These are phyloP conservation scores for Rauvolfia tetraphylla DNA, from an alignment of 257 asterid species.

Conservation along the genomic window DNA sequence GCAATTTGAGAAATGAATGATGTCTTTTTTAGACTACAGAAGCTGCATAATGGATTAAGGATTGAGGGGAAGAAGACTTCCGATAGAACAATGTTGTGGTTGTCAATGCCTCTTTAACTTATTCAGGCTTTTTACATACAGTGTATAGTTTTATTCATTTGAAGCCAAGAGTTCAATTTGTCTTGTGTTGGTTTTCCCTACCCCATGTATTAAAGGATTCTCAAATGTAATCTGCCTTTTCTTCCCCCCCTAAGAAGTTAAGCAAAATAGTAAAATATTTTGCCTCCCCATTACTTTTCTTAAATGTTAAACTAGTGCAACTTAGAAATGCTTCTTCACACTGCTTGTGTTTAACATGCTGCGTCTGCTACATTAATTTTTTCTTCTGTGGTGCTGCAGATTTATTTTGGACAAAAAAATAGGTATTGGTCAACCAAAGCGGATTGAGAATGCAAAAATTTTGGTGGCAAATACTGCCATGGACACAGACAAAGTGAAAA, in stretches of 20 bases:
- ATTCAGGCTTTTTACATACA: not conserved
- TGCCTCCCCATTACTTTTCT: not conserved
- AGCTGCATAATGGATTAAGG: not conserved
- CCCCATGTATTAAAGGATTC: not conserved
- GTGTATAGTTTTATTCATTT: not conserved
- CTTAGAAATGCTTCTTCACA: not conserved
- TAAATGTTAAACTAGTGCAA: not conserved
- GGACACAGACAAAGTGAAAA: constrained; percentile 98
- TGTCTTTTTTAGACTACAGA: not conserved
- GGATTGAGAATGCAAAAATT: constrained; percentile 93
- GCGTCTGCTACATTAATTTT: not conserved
- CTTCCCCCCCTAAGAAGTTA: not conserved
- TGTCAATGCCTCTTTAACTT: not conserved
- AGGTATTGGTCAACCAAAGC: constrained; percentile 96
- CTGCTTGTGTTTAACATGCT: not conserved
- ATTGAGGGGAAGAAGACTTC: not conserved
- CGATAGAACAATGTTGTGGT: not conserved
- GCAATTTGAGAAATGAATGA: not conserved
- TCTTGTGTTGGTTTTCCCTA: not conserved
- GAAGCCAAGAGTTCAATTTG: not conserved
- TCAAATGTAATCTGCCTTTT: not conserved
- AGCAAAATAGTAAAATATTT: not conserved
- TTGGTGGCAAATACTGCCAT: constrained; percentile 97
- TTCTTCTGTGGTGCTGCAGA: constrained; percentile 41
- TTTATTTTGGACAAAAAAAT: constrained; percentile 94